Evolutionary conservation across 176 grass and related monocot genomes (phyloP).

Genomic region (Triticum turgidum): DNA sequence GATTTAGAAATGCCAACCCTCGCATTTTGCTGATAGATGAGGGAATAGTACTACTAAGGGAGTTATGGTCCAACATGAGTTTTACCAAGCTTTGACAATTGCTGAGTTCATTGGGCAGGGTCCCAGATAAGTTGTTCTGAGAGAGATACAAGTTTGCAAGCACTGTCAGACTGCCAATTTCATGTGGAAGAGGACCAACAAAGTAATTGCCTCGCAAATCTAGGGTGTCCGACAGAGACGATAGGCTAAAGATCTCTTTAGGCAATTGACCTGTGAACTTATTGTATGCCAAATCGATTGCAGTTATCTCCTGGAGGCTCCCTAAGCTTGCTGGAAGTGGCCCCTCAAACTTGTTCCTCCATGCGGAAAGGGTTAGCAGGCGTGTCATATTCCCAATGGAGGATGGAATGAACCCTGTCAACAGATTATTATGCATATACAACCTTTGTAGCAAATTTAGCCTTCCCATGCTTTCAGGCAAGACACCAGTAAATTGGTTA

Average conservation of each 20-base stretch:
- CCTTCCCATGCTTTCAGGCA: slow-evolving; percentile 38
- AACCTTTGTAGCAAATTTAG: slow-evolving; percentile 33
- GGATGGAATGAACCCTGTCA: slow-evolving; percentile 35
- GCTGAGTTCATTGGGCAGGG: slow-evolving; percentile 4
- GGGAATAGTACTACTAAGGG: slow-evolving; percentile 36
- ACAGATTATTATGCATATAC: slow-evolving; percentile 12
- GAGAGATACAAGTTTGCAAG: slow-evolving; percentile 29
- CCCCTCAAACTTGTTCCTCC: slow-evolving; percentile 24
- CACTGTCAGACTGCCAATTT: slow-evolving; percentile 26
- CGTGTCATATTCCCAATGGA: slow-evolving; percentile 33
- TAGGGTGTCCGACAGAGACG: slow-evolving; percentile 13
- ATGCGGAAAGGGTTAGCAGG: not conserved
- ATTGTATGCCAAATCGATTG: not conserved
- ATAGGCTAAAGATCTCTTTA: slow-evolving; percentile 1
- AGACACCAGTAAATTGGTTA: slow-evolving; percentile 27
- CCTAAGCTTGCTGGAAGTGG: slow-evolving; percentile 10
- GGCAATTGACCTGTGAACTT: slow-evolving; percentile 16
- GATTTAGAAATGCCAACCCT: slow-evolving; percentile 27
- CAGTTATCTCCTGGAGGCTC: slow-evolving; percentile 18
- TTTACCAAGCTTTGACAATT: slow-evolving; percentile 40
- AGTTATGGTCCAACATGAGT: slow-evolving; percentile 48
- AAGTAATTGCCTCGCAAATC: slow-evolving; percentile 42
- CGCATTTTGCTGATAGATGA: slow-evolving; percentile 38
- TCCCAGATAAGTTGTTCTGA: slow-evolving; percentile 25
- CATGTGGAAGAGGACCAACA: slow-evolving; percentile 34